These are phyloP conservation scores for Juglanconis oblonga DNA, from an alignment of 2,329 filamentous ascomycete species.

Conservation along the genomic window DNA sequence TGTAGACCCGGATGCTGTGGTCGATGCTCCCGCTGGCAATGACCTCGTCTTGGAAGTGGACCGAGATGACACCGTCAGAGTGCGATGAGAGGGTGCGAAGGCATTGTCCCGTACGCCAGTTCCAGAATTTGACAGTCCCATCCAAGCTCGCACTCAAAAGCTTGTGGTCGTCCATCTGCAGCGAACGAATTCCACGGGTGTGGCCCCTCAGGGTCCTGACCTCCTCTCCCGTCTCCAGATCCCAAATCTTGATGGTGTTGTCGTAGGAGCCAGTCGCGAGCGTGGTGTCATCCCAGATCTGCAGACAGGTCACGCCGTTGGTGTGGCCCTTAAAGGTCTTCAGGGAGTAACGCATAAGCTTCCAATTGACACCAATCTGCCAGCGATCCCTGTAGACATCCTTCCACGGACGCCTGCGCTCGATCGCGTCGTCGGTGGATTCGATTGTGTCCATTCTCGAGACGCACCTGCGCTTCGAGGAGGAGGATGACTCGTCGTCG, in stretches of 20 bases:
- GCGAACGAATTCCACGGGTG: conserved; percentile 75
- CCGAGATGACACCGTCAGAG: conserved; percentile 75
- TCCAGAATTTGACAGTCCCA: conserved; percentile 88
- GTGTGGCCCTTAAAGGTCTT: conserved; percentile 81
- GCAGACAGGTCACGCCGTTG: conserved; percentile 72
- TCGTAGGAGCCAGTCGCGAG: conserved; percentile 95
- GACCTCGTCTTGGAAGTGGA: conserved; percentile 82
- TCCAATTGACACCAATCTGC: conserved; percentile 96
- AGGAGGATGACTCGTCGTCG: conserved; percentile 18
- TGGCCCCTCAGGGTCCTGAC: conserved; percentile 84
- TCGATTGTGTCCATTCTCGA: conserved; percentile 19
- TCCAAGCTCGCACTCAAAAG: conserved; percentile 90
- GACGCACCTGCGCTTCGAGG: conserved; percentile 32
- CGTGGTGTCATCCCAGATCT: conserved; percentile 75
- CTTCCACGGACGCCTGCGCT: conserved; percentile 73
- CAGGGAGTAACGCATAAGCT: conserved; percentile 83
- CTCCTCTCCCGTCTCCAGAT: conserved; percentile 83
- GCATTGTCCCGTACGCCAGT: conserved; percentile 88
- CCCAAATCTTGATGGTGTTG: conserved; percentile 92
- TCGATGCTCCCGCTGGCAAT: conserved; percentile 89
- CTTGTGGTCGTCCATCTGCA: conserved; percentile 91
- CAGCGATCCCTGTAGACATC: conserved; percentile 83
- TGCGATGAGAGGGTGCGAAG: conserved; percentile 80
- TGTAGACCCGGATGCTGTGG: conserved; percentile 86
- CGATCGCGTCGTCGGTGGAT: conserved; percentile 12